phyloP scores from a whole-genome alignment of 306 rosid genomes.

The Lupinus albus region DNA sequence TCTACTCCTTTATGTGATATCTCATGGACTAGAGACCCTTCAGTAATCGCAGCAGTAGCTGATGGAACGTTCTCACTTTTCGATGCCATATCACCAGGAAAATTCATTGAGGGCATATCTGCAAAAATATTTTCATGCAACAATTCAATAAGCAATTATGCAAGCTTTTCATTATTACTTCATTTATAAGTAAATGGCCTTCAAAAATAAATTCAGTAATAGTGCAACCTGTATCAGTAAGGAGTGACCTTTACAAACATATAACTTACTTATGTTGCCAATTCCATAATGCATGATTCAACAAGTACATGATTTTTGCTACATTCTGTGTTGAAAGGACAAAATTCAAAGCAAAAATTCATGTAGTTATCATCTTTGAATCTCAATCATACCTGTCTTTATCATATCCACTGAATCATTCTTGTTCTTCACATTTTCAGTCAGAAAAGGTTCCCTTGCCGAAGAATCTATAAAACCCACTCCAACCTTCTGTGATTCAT shows the following conservation, averaged over 20 bases:
- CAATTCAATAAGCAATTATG: slow-evolving; percentile 12
- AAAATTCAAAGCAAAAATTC: neutral
- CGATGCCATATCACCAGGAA: slow-evolving; percentile 30
- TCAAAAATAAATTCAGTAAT: neutral
- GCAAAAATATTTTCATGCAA: slow-evolving; percentile 32
- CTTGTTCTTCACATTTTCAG: neutral
- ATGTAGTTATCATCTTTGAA: slow-evolving; percentile 6
- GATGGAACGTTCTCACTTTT: slow-evolving; percentile 13
- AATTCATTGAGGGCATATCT: slow-evolving; percentile 24
- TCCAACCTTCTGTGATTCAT: slow-evolving; percentile 6
- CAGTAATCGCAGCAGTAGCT: slow-evolving; percentile 33
- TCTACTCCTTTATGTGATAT: slow-evolving; percentile 11
- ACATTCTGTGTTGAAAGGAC: neutral
- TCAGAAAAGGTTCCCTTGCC: slow-evolving; percentile 3
- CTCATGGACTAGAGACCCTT: slow-evolving; percentile 7
- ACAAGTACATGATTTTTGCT: neutral
- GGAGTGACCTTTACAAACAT: neutral
- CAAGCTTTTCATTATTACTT: slow-evolving; percentile 2
- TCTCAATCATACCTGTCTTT: slow-evolving; percentile 36
- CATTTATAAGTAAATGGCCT: neutral
- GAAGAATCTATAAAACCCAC: slow-evolving; percentile 4
- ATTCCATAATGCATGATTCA: neutral
- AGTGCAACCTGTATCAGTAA: neutral
- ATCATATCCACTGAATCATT: slow-evolving; percentile 30
- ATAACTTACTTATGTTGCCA: slow-evolving; percentile 12